Evolutionary conservation across 2,329 filamentous ascomycete species (phyloP), one percentile per base, ranked within the genome.

Genomic region (Fusarium agapanthi): DNA sequence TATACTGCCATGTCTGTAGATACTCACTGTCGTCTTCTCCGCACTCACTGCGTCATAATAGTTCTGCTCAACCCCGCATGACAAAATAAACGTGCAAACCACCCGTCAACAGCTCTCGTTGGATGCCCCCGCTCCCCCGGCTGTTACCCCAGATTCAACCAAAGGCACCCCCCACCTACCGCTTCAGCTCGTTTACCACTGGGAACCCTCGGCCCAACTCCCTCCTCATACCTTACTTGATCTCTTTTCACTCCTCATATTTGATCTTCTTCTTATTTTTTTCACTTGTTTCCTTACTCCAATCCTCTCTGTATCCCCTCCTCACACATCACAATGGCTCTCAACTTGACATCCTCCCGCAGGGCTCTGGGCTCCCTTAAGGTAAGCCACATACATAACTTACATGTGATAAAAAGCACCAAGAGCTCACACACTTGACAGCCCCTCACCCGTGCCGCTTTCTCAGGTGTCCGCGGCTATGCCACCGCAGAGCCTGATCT

Each of bases 401-500:
- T 57, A 28, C 53, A 71, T 68, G 61, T 62, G 50, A 63, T 37
- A 37, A 38, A 43, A 20, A 24, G 48, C 53, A 30, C 32, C 4
- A 40, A 13, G 51, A 37, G 14, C 65, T 73, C 45, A 68, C 44
- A 22, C 24, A 43, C 35, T 34, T 22, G 13, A 37, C 26, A 82
- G 79, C 77, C 79, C 71, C 69, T 78, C 63, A 72, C 80, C 60
- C 80, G 81, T 57, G 80, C 75, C 63, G 71, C 76, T 63, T 75
- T 77, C 75, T 71, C 69, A 65, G 79, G 82, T 61, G 76, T 78
- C 53, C 87, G 92, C 79, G 86, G 82, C 81, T 95, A 95, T 85
- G 90, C 92, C 73, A 90, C 93, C 47, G 88, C 93, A 65, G 95
- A 98, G 83, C 93, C 93, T 66, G 93, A 95, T 80, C 90, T 99